These are phyloP conservation scores for Penicillium freii DNA, from an alignment of 2,329 filamentous ascomycete species.

Conservation along the genomic window DNA sequence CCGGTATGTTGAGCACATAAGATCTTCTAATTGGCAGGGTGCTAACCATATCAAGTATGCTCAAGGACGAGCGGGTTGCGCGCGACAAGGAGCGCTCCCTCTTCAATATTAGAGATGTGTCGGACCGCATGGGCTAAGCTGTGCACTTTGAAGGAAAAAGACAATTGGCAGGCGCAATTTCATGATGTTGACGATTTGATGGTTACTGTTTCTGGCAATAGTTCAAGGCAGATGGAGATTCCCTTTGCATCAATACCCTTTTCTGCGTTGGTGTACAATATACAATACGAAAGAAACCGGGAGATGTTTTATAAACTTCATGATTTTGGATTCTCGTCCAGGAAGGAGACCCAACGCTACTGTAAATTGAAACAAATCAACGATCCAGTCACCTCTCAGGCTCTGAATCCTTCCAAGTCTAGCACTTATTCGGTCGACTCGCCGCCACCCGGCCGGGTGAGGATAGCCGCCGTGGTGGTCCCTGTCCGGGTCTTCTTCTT, in stretches of 20 bases:
- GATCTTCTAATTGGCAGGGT: neutral
- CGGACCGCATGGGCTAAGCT: conserved; percentile 69
- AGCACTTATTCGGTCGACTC: conserved; percentile 28
- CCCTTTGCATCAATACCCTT: conserved; percentile 20
- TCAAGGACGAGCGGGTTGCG: conserved; percentile 81
- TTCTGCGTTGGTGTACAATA: conserved; percentile 18
- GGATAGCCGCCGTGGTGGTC: conserved; percentile 62
- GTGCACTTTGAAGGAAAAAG: neutral
- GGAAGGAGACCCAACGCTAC: conserved; percentile 26
- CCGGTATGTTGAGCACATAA: conserved; percentile 45
- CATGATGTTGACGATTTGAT: conserved; percentile 35
- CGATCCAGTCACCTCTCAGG: conserved; percentile 24
- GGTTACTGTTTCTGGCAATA: conserved; percentile 10
- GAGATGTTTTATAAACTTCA: conserved; percentile 12
- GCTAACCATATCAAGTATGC: conserved; percentile 58
- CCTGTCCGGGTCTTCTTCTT: conserved; percentile 77
- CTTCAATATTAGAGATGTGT: conserved; percentile 73
- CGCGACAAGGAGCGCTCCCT: conserved; percentile 61
- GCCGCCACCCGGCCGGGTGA: conserved; percentile 58
- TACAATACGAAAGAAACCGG: conserved; percentile 14
- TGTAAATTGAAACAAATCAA: conserved; percentile 25
- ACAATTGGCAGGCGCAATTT: conserved; percentile 12
- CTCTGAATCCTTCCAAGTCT: conserved; percentile 14
- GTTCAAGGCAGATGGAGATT: conserved; percentile 9
- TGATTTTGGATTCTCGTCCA: conserved; percentile 25